phyloP scores from a whole-genome alignment of 371 early-diverging fungal species.

The Capillidium heterosporum region DNA sequence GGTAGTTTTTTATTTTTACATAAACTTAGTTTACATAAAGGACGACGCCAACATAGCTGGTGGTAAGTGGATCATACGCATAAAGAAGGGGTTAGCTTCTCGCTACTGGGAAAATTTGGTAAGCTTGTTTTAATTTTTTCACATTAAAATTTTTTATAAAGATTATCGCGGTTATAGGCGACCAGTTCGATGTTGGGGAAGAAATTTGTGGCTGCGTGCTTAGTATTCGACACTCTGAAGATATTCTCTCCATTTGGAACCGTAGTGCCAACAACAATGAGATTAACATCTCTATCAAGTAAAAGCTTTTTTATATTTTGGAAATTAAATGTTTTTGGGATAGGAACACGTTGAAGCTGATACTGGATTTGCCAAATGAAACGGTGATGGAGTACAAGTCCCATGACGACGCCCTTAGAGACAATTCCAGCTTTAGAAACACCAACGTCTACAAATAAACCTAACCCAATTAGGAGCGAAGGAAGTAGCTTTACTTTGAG shows the following conservation, averaged over 20 bases:
- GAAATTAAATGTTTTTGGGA: background rate
- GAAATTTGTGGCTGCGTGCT: slow-evolving; percentile 93
- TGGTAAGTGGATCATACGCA: slow-evolving; percentile 93
- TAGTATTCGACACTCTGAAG: slow-evolving; percentile 82
- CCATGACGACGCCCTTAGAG: slow-evolving; percentile 69
- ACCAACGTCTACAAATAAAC: slow-evolving; percentile 56
- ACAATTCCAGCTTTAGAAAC: slow-evolving; percentile 80
- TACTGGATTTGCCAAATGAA: slow-evolving; percentile 64
- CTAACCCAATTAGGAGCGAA: too few relatives aligned
- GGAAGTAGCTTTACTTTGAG: too few relatives aligned
- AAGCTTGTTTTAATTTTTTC: slow-evolving; percentile 7
- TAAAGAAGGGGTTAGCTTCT: slow-evolving; percentile 83
- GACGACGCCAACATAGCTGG: slow-evolving; percentile 79
- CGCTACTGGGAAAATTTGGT: slow-evolving; percentile 88
- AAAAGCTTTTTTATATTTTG: background rate
- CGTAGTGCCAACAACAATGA: slow-evolving; percentile 61
- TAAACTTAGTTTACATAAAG: slow-evolving; percentile 10
- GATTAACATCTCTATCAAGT: slow-evolving; percentile 67
- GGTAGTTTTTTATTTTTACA: slow-evolving; percentile 18
- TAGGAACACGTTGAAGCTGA: slow-evolving; percentile 72
- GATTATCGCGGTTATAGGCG: slow-evolving; percentile 80
- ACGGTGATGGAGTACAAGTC: slow-evolving; percentile 93
- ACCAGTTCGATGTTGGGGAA: slow-evolving; percentile 71
- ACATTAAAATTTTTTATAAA: slow-evolving; percentile 8
- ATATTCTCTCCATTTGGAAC: slow-evolving; percentile 92